A percentile compares a stretch with the other conserved stretches of the same genome.
phyloP scores from a whole-genome alignment of 2,329 filamentous ascomycete species.

The Botrytis deweyae region DNA sequence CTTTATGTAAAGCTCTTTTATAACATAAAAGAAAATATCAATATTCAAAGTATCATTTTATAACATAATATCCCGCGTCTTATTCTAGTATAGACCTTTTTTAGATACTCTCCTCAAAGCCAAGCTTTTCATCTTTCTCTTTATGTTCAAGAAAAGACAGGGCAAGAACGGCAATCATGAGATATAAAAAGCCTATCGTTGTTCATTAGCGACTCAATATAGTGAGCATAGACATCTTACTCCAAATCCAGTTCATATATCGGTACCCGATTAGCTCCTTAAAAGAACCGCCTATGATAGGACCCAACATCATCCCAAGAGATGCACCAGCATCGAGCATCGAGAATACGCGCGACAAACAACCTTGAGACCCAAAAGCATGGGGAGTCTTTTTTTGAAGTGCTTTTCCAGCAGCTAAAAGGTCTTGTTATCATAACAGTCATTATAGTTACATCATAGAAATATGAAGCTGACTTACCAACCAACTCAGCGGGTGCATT shows the following conservation, averaged over 20 bases:
- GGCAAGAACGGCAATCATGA: background rate
- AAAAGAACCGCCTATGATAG: background rate
- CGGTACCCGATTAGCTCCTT: background rate
- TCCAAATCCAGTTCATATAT: slow-evolving; percentile 6
- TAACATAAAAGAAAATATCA: too few species aligned
- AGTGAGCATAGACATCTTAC: background rate
- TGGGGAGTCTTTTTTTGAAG: background rate
- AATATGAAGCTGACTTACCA: background rate
- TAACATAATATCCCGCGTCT: background rate
- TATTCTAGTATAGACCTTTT: background rate
- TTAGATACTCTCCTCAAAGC: background rate
- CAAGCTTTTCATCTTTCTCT: background rate
- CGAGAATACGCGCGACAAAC: background rate
- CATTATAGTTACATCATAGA: background rate
- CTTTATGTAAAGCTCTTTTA: too few species aligned
- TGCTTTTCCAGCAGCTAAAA: background rate
- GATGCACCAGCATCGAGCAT: background rate
- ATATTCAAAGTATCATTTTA: background rate
- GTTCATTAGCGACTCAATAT: background rate
- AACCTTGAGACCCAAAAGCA: background rate
- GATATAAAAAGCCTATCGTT: background rate
- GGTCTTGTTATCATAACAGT: background rate
- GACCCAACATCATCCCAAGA: background rate
- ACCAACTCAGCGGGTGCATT: background rate
- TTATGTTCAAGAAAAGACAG: background rate